Base-by-base conservation (phyloP, 192 early-diverging fungal species). In the Thoreauomyces humboldtii region DNA sequence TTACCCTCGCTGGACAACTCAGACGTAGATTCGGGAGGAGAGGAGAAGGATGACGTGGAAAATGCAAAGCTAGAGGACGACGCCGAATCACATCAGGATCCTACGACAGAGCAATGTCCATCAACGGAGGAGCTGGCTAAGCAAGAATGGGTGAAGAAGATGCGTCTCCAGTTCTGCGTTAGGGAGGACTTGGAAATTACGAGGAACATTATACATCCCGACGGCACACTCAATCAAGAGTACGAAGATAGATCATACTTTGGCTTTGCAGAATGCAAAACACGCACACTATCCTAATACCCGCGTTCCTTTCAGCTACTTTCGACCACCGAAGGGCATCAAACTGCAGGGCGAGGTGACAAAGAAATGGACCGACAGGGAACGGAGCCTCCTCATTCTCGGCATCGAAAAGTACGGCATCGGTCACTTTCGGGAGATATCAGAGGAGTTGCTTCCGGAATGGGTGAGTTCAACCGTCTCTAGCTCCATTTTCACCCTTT, bases 161-260 rank as follows among this genome's bases (percentile, higher is more conserved):
- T 94, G 84, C 86, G 93, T 1, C 70, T 92, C n/a, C 81, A 89
- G 74, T 94, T 95, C 62, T 94, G 89, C 55, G 65, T 88, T 41
- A 63, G 91, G 34, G 80, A 86, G 31, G 92, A 94, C 58, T 91
- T 92, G 46, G 89, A 89, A 45, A 84, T 88, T 24, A 95, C 93
- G 19, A 87, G 91, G 42, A 84, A 79, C 50, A 91, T 95, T 67
- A 89, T 95, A 51, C 84, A 90, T 55, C 64, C 78, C 12, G 91
- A 91, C 47, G 93, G 93, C 12, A 87, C 82, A 25, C 74, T 95
- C 14, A 95, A 95, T 63, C 93, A 95, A 79, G 91, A 92, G 81
- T 91, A 80, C 34, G 74, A n/a, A n/a, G n/a, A n/a, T n/a, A n/a
- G n/a, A n/a, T n/a, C n/a, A n/a, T n/a, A n/a, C n/a, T n/a, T n/a